Percentiles rank a stretch among this genome's conserved stretches.
Conservation (phyloP, 2,329 filamentous ascomycete genomes). For the Monosporascus sp. region DNA sequence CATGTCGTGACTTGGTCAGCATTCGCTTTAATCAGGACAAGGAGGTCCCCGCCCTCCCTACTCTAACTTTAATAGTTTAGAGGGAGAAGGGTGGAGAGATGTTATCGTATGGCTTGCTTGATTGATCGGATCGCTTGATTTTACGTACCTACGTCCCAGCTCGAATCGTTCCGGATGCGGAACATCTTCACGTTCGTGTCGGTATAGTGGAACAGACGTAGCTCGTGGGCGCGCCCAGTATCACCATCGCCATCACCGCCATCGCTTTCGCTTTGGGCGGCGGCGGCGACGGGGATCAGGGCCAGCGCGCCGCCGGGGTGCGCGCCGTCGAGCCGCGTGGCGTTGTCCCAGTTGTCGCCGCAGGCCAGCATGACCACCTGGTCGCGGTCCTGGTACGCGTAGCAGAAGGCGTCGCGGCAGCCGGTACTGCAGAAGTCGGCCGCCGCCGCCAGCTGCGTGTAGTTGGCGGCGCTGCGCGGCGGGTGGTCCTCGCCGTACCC, state of each 20-base stretch:
- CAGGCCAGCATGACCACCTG: neutral
- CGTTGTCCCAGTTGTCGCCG: neutral
- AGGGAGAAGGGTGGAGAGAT: neutral
- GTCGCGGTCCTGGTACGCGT: neutral
- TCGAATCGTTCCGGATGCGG: neutral
- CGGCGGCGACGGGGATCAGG: neutral
- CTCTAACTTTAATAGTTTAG: neutral
- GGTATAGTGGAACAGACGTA: neutral
- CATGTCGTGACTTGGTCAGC: neutral
- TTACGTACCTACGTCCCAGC: neutral
- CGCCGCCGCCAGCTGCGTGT: neutral
- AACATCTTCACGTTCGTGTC: neutral
- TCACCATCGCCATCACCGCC: neutral
- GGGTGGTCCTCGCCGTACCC: neutral
- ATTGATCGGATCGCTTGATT: too few relatives aligned
- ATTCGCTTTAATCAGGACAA: slow-evolving; percentile 1
- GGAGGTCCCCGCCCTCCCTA: neutral
- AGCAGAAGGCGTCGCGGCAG: neutral
- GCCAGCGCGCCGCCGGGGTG: neutral
- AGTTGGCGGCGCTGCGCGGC: neutral
- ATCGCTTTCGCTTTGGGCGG: neutral
- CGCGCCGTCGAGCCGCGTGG: neutral
- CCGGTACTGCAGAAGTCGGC: neutral
- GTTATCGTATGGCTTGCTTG: neutral
- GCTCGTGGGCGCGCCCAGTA: neutral